Conservation (phyloP, 345 rosid genomes). For the Moricandia arvensis region DNA sequence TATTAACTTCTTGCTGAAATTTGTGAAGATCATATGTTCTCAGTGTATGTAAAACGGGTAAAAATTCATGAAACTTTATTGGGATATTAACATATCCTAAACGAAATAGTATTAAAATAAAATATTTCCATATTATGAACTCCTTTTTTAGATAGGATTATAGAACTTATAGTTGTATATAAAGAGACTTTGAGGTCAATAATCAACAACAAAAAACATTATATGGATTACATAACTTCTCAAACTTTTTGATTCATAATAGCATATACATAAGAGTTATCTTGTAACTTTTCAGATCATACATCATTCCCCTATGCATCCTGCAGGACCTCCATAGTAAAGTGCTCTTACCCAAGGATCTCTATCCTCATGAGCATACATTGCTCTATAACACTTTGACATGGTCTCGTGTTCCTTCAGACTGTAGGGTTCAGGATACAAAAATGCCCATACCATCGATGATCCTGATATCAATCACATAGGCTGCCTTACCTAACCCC, state of each 20-base stretch:
- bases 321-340: constrained; percentile 34
- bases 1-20: neutral
- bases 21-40: neutral
- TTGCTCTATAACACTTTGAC: constrained; percentile 20
- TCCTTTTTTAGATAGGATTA: too few relatives aligned
- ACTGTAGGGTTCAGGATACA: constrained; percentile 18
- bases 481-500: constrained; percentile 26
- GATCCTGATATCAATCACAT: constrained; percentile 14
- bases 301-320: neutral
- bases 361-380: constrained; percentile 12
- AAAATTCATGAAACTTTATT: neutral
- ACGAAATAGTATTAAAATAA: too few relatives aligned
- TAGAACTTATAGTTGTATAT: too few relatives aligned
- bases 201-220: too few relatives aligned
- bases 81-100: too few relatives aligned
- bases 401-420: neutral
- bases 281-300: neutral
- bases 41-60: neutral
- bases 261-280: neutral
- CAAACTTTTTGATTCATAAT: neutral
- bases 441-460: neutral
- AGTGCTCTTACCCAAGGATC: constrained; percentile 22
- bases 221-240: too few relatives aligned
- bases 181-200: too few relatives aligned
- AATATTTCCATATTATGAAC: too few relatives aligned